phyloP scores from a whole-genome alignment of 2,329 filamentous ascomycete genomes.

The Pezicula rhizophila region DNA sequence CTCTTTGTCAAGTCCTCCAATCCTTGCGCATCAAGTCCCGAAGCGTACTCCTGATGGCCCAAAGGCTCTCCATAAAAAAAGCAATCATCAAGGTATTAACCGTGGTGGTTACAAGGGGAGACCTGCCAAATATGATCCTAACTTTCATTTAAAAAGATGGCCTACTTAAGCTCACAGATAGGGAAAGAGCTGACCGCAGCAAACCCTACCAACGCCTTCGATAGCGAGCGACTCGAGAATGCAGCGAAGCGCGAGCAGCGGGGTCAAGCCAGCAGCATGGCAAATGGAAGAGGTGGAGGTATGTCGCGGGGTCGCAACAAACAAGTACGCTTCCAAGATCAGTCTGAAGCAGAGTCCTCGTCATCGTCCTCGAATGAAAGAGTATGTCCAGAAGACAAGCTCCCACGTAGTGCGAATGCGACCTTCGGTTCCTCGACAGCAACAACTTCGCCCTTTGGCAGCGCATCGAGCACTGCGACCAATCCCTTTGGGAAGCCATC shows the following conservation, averaged over 20 bases:
- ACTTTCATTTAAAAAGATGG: conserved; percentile 2
- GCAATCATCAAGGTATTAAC: conserved; percentile 6
- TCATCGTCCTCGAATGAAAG: background rate
- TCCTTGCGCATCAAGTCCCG: background rate
- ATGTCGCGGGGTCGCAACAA: conserved; percentile 16
- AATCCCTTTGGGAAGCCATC: conserved; percentile 11
- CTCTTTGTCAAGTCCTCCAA: conserved; percentile 3
- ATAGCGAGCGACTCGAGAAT: conserved; percentile 26
- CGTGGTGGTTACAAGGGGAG: conserved; percentile 7
- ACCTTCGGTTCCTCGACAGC: background rate
- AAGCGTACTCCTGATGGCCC: background rate
- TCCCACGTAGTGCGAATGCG: background rate
- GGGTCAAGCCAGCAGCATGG: conserved; percentile 13
- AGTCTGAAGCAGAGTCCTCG: background rate
- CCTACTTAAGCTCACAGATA: conserved; percentile 11
- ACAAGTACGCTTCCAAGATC: conserved; percentile 16
- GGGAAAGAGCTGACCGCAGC: conserved; percentile 2
- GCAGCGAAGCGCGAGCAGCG: conserved; percentile 25
- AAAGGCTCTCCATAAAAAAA: conserved; percentile 8
- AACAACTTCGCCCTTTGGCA: background rate
- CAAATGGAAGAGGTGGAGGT: conserved; percentile 15
- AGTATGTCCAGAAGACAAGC: background rate
- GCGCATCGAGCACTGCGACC: background rate
- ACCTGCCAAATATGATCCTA: conserved; percentile 1
- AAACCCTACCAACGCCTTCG: conserved; percentile 19